Percentiles rank a stretch among this genome's conserved stretches.
Evolutionary conservation across 495 filamentous ascomycete genomes (phyloP).

Genomic region (Penicillium samsonianum): DNA sequence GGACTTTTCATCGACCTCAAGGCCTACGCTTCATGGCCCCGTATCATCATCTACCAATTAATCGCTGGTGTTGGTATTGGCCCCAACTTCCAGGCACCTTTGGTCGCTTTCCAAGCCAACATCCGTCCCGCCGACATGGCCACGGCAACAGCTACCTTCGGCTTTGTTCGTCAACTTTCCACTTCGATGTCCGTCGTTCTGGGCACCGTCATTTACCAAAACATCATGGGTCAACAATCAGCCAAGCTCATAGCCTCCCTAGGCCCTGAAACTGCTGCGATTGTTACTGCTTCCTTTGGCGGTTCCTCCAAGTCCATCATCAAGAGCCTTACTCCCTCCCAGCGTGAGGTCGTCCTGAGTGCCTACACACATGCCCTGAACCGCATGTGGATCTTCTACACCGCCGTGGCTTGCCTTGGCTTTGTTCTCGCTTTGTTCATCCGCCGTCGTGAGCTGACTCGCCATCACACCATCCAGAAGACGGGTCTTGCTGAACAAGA

Average conservation of each 20-base stretch:
- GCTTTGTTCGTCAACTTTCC: constrained; percentile 53
- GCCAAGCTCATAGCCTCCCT: constrained; percentile 38
- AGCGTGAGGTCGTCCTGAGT: constrained; percentile 49
- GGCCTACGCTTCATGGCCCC: constrained; percentile 48
- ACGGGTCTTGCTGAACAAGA: constrained; percentile 61
- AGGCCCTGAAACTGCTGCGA: constrained; percentile 31
- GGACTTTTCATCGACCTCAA: constrained; percentile 54
- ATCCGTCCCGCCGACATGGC: constrained; percentile 54
- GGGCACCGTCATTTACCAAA: constrained; percentile 60
- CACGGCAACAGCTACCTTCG: constrained; percentile 53
- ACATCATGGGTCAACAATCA: constrained; percentile 50
- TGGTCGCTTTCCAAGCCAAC: constrained; percentile 59
- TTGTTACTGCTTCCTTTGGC: constrained; percentile 51
- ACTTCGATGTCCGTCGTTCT: constrained; percentile 56
- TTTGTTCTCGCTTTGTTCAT: constrained; percentile 58
- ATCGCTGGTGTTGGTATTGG: constrained; percentile 57
- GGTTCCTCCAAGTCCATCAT: constrained; percentile 62
- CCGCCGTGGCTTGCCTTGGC: constrained; percentile 53
- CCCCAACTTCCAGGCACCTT: constrained; percentile 58
- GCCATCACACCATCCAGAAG: constrained; percentile 60
- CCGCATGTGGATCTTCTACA: constrained; percentile 71
- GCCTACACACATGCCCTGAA: constrained; percentile 59
- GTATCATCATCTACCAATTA: constrained; percentile 55
- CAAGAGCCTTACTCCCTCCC: constrained; percentile 44
- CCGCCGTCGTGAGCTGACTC: constrained; percentile 55